phyloP scores from a whole-genome alignment of 495 filamentous ascomycete species.

The Aspergillus sclerotioniger region DNA sequence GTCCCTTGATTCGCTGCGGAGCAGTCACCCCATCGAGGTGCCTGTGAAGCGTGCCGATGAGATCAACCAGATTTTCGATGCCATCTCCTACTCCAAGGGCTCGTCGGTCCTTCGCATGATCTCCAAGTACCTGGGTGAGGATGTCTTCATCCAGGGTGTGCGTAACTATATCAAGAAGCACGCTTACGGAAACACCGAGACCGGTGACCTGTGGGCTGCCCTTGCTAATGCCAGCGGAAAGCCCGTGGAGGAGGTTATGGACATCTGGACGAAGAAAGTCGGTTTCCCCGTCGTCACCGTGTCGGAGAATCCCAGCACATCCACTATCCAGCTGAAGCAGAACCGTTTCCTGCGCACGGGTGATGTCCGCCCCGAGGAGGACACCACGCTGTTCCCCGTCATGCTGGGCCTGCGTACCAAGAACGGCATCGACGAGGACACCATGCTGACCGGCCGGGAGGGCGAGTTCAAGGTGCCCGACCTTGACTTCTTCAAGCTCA shows the following conservation, averaged over 20 bases:
- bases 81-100: conserved; percentile 96
- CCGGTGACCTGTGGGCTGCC: conserved; percentile 87
- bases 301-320: conserved; percentile 47
- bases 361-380: conserved; percentile 65
- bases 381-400: conserved; percentile 68
- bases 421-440: conserved; percentile 54
- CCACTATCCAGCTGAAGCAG: conserved; percentile 57
- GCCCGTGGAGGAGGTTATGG: conserved; percentile 71
- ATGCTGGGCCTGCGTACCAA: conserved; percentile 60
- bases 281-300: conserved; percentile 66
- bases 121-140: conserved; percentile 90
- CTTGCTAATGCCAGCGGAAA: conserved; percentile 89
- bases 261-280: conserved; percentile 68
- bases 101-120: conserved; percentile 97
- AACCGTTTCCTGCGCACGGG: conserved; percentile 67
- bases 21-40: conserved; percentile 96
- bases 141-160: conserved; percentile 90
- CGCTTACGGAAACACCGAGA: conserved; percentile 73
- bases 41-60: conserved; percentile 93
- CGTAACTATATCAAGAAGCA: conserved; percentile 92
- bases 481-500: conserved; percentile 66
- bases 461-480: conserved; percentile 63
- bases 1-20: conserved; percentile 83
- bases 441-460: conserved; percentile 71
- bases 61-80: conserved; percentile 98